phyloP scores from a whole-genome alignment of 106 monocot species.

The Dioscorea alata region DNA sequence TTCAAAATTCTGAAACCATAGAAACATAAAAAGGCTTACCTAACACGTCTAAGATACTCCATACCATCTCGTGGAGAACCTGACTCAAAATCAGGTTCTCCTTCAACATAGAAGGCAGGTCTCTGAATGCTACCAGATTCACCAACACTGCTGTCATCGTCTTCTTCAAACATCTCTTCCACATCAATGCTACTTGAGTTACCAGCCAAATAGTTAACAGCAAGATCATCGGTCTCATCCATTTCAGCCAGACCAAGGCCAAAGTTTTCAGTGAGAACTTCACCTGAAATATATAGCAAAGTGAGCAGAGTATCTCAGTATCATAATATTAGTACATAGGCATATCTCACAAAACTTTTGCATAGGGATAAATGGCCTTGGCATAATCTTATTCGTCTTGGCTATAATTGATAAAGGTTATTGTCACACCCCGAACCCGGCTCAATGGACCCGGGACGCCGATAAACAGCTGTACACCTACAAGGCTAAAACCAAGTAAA shows the following conservation, averaged over 20 bases:
- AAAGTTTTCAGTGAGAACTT: constrained; percentile 2
- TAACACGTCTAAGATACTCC: constrained; percentile 92
- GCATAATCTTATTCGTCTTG: background rate
- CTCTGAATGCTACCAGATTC: constrained; percentile 56
- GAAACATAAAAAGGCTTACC: constrained; percentile 33
- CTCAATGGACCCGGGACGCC: too few relatives aligned
- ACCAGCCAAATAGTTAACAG: background rate
- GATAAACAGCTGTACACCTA: too few relatives aligned
- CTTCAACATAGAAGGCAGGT: constrained; percentile 78
- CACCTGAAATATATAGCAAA: constrained; percentile 12
- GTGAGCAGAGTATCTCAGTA: background rate
- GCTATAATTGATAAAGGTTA: too few relatives aligned
- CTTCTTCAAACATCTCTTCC: constrained; percentile 30
- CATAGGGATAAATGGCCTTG: background rate
- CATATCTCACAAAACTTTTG: background rate
- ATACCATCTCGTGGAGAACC: constrained; percentile 90
- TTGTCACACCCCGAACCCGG: too few relatives aligned
- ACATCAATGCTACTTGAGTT: background rate
- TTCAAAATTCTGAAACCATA: background rate
- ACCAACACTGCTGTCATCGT: constrained; percentile 56
- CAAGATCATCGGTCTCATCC: constrained; percentile 2
- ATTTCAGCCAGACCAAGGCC: background rate
- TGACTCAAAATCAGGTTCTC: constrained; percentile 96
- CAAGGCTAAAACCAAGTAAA: too few relatives aligned
- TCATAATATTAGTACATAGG: background rate